Evolutionary conservation across 1,284 basidiomycete genomes (phyloP).

Genomic region (Clitocybe nebularis): DNA sequence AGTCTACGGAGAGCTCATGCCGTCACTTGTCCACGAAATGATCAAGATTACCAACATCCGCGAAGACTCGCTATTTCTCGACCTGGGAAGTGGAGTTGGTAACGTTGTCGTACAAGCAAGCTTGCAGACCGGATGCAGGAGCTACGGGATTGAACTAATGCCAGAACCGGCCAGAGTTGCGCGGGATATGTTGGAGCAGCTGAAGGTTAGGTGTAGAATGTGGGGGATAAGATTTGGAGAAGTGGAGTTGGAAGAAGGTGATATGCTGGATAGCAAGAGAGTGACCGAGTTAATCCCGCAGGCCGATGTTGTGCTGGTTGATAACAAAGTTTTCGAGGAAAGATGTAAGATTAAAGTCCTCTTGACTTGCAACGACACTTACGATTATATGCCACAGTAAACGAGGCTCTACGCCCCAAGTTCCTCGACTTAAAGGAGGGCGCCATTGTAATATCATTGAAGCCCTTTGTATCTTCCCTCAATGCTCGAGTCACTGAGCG

Average conservation of each 20-base stretch:
- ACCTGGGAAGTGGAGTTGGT: constrained; percentile 77
- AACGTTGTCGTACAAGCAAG: constrained; percentile 76
- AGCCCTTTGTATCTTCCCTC: constrained; percentile 60
- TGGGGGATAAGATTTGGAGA: constrained; percentile 69
- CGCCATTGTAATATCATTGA: constrained; percentile 71
- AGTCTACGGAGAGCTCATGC: constrained; percentile 76
- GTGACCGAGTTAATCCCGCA: constrained; percentile 58
- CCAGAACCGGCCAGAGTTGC: constrained; percentile 63
- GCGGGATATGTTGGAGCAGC: constrained; percentile 55
- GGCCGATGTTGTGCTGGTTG: constrained; percentile 74
- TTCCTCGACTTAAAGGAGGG: constrained; percentile 80
- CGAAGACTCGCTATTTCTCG: constrained; percentile 62
- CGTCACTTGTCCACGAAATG: constrained; percentile 63
- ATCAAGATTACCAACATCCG: constrained; percentile 53
- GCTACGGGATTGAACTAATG: constrained; percentile 70
- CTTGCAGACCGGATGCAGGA: constrained; percentile 68
- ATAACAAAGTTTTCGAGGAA: constrained; percentile 76
- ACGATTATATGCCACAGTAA: constrained; percentile 44
- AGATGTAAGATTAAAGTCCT: constrained; percentile 43
- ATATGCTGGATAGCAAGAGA: constrained; percentile 63
- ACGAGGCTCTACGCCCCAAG: constrained; percentile 67
- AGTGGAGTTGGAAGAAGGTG: constrained; percentile 68
- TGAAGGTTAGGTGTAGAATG: constrained; percentile 64
- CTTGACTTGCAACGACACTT: constrained; percentile 1
- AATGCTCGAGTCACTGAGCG: constrained; percentile 69